A percentile compares a stretch with the other conserved stretches of the same genome.
Evolutionary conservation across 768 basidiomycete species (phyloP).

Genomic region (Boletus eberwhitei): DNA sequence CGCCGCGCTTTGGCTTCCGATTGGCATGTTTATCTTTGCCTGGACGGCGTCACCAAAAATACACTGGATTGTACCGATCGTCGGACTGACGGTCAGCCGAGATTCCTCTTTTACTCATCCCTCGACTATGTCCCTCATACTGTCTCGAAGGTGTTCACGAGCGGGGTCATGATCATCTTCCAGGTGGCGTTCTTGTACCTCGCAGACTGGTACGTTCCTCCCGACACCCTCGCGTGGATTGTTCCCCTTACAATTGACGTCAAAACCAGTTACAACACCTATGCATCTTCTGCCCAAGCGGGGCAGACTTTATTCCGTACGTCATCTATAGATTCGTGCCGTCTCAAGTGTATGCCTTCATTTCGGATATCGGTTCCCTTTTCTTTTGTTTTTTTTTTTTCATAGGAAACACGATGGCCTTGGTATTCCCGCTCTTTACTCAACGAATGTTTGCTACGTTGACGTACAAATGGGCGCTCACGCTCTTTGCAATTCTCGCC

Average conservation of each 20-base stretch:
- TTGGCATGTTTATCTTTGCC: slow-evolving; percentile 66
- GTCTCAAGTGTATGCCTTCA: too few relatives aligned
- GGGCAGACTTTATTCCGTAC: slow-evolving; percentile 47
- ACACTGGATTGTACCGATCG: slow-evolving; percentile 52
- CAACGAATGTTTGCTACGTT: slow-evolving; percentile 42
- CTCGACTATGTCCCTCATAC: not conserved
- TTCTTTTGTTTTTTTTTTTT: too few relatives aligned
- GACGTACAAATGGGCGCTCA: slow-evolving; percentile 49
- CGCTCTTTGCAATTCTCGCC: slow-evolving; percentile 40
- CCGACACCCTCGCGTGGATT: too few relatives aligned
- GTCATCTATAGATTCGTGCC: slow-evolving; percentile 6
- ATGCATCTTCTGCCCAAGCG: slow-evolving; percentile 54
- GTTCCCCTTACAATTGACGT: not conserved
- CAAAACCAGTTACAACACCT: slow-evolving; percentile 37
- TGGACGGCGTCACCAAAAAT: slow-evolving; percentile 57
- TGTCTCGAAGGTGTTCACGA: slow-evolving; percentile 38
- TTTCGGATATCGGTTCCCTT: not conserved
- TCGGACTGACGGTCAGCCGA: slow-evolving; percentile 21
- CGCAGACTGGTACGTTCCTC: slow-evolving; percentile 43
- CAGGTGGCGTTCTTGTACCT: slow-evolving; percentile 46
- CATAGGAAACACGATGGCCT: slow-evolving; percentile 38
- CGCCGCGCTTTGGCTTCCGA: slow-evolving; percentile 51
- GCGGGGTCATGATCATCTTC: slow-evolving; percentile 40
- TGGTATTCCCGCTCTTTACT: slow-evolving; percentile 50
- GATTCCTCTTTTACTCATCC: not conserved